Evolutionary conservation across 257 asterid species (phyloP), one percentile per base, ranked within the genome.

Genomic region (Pogostemon cablin): DNA sequence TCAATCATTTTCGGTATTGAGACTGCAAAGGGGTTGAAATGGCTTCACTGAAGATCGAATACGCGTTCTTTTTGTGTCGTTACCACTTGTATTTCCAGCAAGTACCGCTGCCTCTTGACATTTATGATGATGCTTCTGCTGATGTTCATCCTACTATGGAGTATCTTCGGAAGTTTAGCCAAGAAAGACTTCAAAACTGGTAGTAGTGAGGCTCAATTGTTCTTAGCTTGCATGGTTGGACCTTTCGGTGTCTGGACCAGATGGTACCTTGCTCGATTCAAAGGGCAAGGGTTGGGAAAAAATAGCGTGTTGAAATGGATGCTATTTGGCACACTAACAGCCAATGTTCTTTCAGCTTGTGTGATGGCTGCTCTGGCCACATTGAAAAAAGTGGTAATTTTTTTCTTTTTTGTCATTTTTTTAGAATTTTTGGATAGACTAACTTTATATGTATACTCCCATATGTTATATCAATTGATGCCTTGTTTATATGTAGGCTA

Each of bases 201-300:
- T 3, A 77, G 83, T 34, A 60, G 77, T 20, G 75, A 75, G 67
- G 88, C 95, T 47, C 86, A 88, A 72, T 63, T 91, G 74, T 86
- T 82, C 83, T 68, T 95, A 62, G 98, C 88, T 54, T 89, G 97
- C 78, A 58, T 89, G 67, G 97, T 88, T 4, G 97, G 95, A 38
- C 99, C 99, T 6, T 78, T 88, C 68, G 97, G 99, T 8, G 99
- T 91, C 9, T 91, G 96, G 98, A 61, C 80, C 12, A 81, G 99
- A 77, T 91, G 97, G 97, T 81, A 73, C 69, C 81, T 95, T 59
- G 96, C 98, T 46, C 95, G 97, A 59, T 57, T 86, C 20, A 95
- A 95, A 50, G 98, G 99, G 7, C 88, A 79, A 6, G 97, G 97
- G 25, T 15, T 91, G 20, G 97, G 98, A 11, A 79, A 77, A 79